phyloP scores from a whole-genome alignment of 2,329 filamentous ascomycete species.

The Phaeosphaeriaceae sp. region DNA sequence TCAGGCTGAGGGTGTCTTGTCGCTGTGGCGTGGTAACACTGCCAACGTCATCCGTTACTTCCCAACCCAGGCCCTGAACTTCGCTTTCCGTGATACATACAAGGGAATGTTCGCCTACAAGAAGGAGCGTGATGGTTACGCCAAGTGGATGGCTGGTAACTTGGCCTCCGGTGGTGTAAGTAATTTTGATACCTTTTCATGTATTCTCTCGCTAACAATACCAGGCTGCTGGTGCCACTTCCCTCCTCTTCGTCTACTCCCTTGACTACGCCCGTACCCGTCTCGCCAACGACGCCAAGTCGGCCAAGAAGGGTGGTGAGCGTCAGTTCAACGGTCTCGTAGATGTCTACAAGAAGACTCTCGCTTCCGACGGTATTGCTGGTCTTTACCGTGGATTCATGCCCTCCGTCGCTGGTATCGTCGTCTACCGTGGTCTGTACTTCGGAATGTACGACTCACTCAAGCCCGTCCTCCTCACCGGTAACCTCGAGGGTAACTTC shows the following conservation, averaged over 20 bases:
- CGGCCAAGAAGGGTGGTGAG: constrained; percentile 92
- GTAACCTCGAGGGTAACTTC: constrained; percentile 96
- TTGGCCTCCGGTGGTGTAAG: constrained; percentile 98
- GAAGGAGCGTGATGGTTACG: constrained; percentile 99
- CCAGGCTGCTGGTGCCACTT: constrained; percentile 96
- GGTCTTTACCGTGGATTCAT: constrained; percentile 99
- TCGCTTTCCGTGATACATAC: constrained; percentile 99
- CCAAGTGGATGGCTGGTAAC: constrained; percentile 99
- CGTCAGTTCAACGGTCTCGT: constrained; percentile 99
- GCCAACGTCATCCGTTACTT: constrained; percentile 99
- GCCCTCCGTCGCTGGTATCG: constrained; percentile 97
- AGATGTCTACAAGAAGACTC: constrained; percentile 99
- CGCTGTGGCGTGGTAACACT: constrained; percentile 99
- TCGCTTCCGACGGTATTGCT: constrained; percentile 96
- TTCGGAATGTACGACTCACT: constrained; percentile 99
- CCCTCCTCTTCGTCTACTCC: constrained; percentile 99
- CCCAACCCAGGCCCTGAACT: constrained; percentile 99
- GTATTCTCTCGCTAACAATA: constrained; percentile 15
- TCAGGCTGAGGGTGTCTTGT: constrained; percentile 88
- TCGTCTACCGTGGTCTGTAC: constrained; percentile 99
- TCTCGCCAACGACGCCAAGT: constrained; percentile 99
- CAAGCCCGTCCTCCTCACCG: constrained; percentile 97
- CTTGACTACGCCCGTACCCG: constrained; percentile 99
- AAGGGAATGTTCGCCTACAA: constrained; percentile 99
- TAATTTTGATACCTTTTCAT: constrained; percentile 32